Evolutionary conservation across 2,329 filamentous ascomycete genomes (phyloP), one percentile per base, ranked within the genome.

Genomic region (Bipolaris cookei): DNA sequence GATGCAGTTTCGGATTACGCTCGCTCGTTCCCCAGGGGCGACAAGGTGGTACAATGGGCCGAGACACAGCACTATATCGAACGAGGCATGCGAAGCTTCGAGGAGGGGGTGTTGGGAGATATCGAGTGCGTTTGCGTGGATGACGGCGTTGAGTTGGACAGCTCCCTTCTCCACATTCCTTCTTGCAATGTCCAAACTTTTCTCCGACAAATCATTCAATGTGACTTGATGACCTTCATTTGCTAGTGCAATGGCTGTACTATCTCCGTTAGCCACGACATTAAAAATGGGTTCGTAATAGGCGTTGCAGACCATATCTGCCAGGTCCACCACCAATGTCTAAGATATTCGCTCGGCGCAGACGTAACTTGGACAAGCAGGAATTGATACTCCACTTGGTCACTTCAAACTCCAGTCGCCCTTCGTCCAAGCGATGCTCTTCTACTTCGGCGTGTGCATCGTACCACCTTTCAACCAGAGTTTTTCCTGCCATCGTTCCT

Each of bases 101-200:
- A 48, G 45, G 32, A 35, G 25, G 25, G 45, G 14, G 30, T 48
- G 45, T 14, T 34, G 45, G 4, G 45, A n/a, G 30, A 49, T 38
- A 10, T 41, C 46, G 32, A 49, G 46, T 10, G 46, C 46, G 37
- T 49, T 49, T 35, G 46, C 35, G 32, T 49, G 46, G 16, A 49
- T 25, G 32, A 49, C 28, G 34, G 46, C 46, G 10, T 49, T 38
- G 20, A 49, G 46, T 1, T 25, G 34, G 32, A 49, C 35, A 30
- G 11, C 20, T 49, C 25, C 10, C 8, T 39, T 38, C 11, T 49
- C 46, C 10, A 34, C 35, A 16, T 49, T 49, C 13, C 3, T 32
- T 23, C 46, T 18, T 35, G 46, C 46, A 16, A 49, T 23, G 34
- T n/a, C 14, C 8, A 35, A 11, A 13, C 13, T 35, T 13, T 35